Percentiles rank a stretch among this genome's conserved stretches.
These are phyloP conservation scores for Claviceps humidiphila DNA, from an alignment of 2,329 filamentous ascomycete species.

Conservation along the genomic window DNA sequence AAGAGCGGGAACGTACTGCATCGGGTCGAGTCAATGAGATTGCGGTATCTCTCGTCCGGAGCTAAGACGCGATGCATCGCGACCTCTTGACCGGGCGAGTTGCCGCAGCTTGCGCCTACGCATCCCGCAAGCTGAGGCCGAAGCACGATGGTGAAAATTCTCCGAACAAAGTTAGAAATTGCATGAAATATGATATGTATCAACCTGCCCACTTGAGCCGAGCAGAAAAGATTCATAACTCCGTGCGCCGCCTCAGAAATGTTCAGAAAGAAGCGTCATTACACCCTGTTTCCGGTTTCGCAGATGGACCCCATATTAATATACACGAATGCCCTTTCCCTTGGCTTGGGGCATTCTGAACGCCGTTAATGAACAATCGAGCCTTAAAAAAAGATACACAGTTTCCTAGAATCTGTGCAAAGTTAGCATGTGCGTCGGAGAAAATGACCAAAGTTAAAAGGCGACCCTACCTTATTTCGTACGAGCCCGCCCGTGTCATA, in stretches of 20 bases:
- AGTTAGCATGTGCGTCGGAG: conserved; percentile 7
- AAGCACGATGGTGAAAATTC: background rate
- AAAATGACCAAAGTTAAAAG: background rate
- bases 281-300: background rate
- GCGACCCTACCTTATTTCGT: conserved; percentile 68
- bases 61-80: background rate
- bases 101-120: background rate
- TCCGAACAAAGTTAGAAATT: background rate
- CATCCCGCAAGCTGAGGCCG: background rate
- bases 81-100: background rate
- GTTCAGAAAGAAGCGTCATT: background rate
- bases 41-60: background rate
- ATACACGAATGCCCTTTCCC: background rate
- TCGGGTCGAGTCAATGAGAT: background rate
- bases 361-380: conserved; percentile 1
- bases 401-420: conserved; percentile 19
- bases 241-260: background rate
- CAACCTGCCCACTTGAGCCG: background rate
- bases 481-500: conserved; percentile 95
- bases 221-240: too few relatives aligned
- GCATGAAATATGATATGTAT: background rate
- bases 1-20: background rate
- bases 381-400: conserved; percentile 1
- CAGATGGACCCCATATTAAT: background rate
- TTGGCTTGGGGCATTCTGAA: conserved; percentile 1